Evolutionary conservation across 257 asterid species (phyloP).

Genomic region (Capsicum chinense): DNA sequence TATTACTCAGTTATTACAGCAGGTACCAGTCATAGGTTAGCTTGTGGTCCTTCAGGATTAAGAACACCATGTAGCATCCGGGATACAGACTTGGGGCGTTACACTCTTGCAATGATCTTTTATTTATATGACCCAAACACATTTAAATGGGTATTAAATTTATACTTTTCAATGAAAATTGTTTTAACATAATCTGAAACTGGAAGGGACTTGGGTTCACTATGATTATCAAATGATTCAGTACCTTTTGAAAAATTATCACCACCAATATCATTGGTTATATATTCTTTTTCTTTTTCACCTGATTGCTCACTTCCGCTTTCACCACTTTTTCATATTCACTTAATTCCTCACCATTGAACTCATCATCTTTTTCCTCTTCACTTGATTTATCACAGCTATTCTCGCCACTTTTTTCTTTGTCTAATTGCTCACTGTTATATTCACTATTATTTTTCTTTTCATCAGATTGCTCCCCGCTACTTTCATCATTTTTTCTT

Average conservation of each 20-base stretch:
- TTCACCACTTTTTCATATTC: background rate
- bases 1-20: no score
- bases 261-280: background rate
- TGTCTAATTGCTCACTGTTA: no score
- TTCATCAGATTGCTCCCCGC: no score
- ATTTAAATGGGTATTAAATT: background rate
- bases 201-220: background rate
- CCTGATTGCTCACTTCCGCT: background rate
- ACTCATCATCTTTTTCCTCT: background rate
- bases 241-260: background rate
- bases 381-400: background rate
- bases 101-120: background rate
- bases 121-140: background rate
- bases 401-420: background rate
- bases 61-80: background rate
- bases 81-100: no score
- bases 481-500: no score
- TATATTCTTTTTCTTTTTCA: background rate
- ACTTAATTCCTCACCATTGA: no score
- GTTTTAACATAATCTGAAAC: background rate
- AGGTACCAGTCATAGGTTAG: no score
- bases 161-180: background rate
- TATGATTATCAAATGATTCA: background rate
- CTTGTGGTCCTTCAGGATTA: no score
- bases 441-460: no score